Percentiles rank a stretch among this genome's conserved stretches.
Conservation (phyloP, 371 early-diverging fungal genomes). For the Conidiobolus incongruus region DNA sequence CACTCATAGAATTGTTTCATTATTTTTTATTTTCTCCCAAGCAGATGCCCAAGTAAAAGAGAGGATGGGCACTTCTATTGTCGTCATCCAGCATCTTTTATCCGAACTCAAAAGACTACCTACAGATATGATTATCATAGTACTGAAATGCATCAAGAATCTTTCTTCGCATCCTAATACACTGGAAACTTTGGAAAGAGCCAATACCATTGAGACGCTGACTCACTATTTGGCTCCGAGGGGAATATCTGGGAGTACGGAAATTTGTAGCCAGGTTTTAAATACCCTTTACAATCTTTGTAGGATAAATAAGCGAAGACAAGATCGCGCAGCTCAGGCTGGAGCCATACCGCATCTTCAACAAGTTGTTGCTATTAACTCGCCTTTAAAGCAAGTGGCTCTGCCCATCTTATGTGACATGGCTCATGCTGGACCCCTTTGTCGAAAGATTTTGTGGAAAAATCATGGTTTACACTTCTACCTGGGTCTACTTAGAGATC, state of each 20-base stretch:
- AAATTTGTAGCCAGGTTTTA: conserved; percentile 25
- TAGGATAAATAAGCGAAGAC: conserved; percentile 22
- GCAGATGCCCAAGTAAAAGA: conserved; percentile 24
- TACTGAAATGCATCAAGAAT: conserved; percentile 30
- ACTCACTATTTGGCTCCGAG: conserved; percentile 15
- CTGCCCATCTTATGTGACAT: conserved; percentile 31
- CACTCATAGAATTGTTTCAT: conserved; percentile 16
- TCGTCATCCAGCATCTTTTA: conserved; percentile 11
- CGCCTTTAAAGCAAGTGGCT: conserved; percentile 27
- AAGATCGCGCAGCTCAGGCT: conserved; percentile 21
- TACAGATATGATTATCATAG: conserved; percentile 10
- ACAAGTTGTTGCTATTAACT: conserved; percentile 14
- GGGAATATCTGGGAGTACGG: conserved; percentile 5
- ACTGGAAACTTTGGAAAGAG: conserved; percentile 18
- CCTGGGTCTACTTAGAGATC: conserved; percentile 20
- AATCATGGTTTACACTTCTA: conserved; percentile 19
- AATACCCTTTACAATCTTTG: conserved; percentile 32
- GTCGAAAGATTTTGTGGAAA: conserved; percentile 18
- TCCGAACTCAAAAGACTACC: conserved; percentile 14
- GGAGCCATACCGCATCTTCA: conserved; percentile 26
- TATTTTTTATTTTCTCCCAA: conserved; percentile 22
- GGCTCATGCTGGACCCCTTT: conserved; percentile 20
- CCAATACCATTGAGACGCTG: conserved; percentile 16
- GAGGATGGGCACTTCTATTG: conserved; percentile 13
- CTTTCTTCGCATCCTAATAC: conserved; percentile 26